Evolutionary conservation across 331 rosid genomes (phyloP), one percentile per base, ranked within the genome.

Genomic region (Prunus yedoensis): DNA sequence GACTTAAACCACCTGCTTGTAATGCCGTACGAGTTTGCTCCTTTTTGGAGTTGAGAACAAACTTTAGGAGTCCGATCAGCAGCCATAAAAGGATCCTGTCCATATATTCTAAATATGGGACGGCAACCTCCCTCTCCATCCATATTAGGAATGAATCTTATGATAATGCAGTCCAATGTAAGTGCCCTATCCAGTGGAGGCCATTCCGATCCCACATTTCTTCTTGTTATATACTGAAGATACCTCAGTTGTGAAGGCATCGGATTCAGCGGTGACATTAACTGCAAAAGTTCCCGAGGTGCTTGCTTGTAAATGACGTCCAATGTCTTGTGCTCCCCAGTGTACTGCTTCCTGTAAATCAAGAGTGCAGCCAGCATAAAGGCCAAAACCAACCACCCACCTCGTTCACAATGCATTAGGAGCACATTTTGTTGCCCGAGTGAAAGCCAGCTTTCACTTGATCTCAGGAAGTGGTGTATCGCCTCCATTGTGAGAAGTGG

Each of bases 221-320:
- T 88, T 75, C 97, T 91, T 73, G 98, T 90, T 59, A 95, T 86
- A 78, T 95, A 95, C 77, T 91, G 99, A 73, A 95, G 96, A 85
- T 95, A 95, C 86, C 99, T 89, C 86, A 87, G 71, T 74, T 95
- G 99, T 5, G 98, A 95, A 75, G 99, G 98, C 79, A 92, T 51
- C 1, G 99, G 98, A 82, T 95, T 95, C 87, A 92, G 71, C 0
- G 96, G 94, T 30, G 99, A 90, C 94, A 95, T 91, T 81, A 95
- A 83, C 79, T 89, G 99, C 90, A 95, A 79, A 79, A 95, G 96
- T 68, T 90, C 99, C 53, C 88, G 81, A 64, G 97, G 92, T 28
- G 97, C 96, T 85, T 95, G 99, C 87, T 86, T 90, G 83, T 92
- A 91, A 81, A 95, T 89, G 96, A 92, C 89, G 85, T 95, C 96